Evolutionary conservation across 768 basidiomycete genomes (phyloP), one percentile per base, ranked within the genome.

Genomic region (Tylopilus balloui): DNA sequence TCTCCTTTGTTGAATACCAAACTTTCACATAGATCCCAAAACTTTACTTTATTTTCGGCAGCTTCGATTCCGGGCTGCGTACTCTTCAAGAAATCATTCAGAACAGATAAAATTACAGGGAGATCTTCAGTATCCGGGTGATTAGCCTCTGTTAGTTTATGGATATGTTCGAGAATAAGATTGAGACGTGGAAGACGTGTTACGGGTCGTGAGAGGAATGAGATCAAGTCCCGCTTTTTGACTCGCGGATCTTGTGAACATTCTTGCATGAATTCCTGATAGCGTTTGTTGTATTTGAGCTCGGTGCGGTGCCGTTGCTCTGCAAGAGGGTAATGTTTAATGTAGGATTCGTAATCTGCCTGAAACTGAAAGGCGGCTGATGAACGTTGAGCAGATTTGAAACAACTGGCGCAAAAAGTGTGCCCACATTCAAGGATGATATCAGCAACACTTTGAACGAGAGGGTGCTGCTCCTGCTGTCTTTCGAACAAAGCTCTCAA

Each of bases 61-160:
- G 84, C 88, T 51, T 83, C 88, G 51, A 95, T 93, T 4, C 92
- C 92, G 1, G 91, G 91, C 59, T 94, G 85, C 0, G 89, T 89
- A 54, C 84, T 84, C 73, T 88, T 91, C 51, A 95, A 76, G 53
- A 82, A 84, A 39, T 83, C 79, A 25, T 75, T 79, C 46, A 94
- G 58, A 3, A 92, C 78, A 10, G 74, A 75, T 21, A 88, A 60
- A 15, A 88, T 79, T 5, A 90, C 73, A 2, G 90, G 89, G 7
- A 94, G 73, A 4, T 78, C 80, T 51, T 92, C 87, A 37, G 79
- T 61, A 65, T 95, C 92, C 0, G 85, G 84, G 62, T 92, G 89
- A n/a, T 81, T 80, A 19, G 71, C 47, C n/a, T 82, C 79, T 0
- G 86, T 88, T 34, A 79, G 63, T 58, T 88, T 85, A 47, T 80